Evolutionary conservation across 2,329 filamentous ascomycete species (phyloP).

Genomic region (Chaetomium olivaceum): DNA sequence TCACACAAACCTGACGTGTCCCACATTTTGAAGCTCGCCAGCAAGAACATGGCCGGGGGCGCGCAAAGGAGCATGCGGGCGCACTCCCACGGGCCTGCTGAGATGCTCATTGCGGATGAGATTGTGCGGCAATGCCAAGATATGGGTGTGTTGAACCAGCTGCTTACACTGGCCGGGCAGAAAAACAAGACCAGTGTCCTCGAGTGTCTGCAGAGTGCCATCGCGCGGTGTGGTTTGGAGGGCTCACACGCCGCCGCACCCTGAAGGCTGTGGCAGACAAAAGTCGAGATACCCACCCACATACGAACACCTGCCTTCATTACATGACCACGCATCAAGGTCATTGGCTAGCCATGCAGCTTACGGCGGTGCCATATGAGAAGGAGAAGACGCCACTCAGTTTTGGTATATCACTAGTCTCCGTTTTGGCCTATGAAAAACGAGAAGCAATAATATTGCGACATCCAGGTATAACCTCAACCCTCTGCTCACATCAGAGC

Average conservation of each 20-base stretch:
- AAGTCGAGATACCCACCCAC: background rate
- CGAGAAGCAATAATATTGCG: background rate
- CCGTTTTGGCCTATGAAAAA: background rate
- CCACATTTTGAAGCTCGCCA: slow-evolving; percentile 25
- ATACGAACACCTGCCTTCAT: background rate
- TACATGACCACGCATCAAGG: too few species aligned
- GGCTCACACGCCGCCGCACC: background rate
- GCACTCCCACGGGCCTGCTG: background rate
- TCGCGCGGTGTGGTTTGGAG: background rate
- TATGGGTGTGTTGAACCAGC: slow-evolving; percentile 15
- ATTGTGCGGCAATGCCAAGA: slow-evolving; percentile 23
- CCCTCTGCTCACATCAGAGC: background rate
- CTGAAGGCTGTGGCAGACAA: background rate
- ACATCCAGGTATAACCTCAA: background rate
- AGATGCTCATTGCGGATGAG: slow-evolving; percentile 17
- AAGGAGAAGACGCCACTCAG: background rate
- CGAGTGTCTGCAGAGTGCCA: slow-evolving; percentile 10
- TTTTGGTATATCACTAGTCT: background rate
- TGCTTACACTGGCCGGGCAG: slow-evolving; percentile 16
- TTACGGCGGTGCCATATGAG: background rate
- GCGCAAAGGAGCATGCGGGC: background rate
- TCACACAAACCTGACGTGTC: slow-evolving; percentile 12
- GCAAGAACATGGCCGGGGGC: slow-evolving; percentile 10
- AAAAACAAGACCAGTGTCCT: slow-evolving; percentile 7
- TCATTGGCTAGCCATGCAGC: background rate